Conservation (phyloP, 2,329 filamentous ascomycete species). For the Colletotrichum liriopes region DNA sequence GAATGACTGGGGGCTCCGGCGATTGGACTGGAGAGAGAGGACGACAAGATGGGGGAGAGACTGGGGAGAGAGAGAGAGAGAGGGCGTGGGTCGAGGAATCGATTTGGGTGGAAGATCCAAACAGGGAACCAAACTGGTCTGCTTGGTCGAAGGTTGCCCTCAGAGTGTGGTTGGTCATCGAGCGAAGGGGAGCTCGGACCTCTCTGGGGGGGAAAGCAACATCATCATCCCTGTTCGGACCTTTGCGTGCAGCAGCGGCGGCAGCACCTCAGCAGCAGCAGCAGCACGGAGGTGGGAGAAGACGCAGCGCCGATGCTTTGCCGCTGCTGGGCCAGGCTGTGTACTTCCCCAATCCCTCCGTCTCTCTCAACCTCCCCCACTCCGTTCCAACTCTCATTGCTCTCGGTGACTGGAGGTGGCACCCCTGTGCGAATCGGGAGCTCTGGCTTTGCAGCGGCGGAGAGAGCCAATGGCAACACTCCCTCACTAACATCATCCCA, state of each 20-base stretch:
- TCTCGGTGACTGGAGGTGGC: slow-evolving; percentile 1
- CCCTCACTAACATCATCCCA: slow-evolving; percentile 7
- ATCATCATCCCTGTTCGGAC: slow-evolving; percentile 43
- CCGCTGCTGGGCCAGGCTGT: not conserved
- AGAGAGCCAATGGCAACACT: slow-evolving; percentile 16
- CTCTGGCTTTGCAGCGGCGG: not conserved
- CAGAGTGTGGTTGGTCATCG: slow-evolving; percentile 36
- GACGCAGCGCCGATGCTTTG: slow-evolving; percentile 26
- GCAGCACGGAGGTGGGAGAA: slow-evolving; percentile 6
- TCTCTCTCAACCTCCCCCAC: not conserved
- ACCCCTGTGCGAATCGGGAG: slow-evolving; percentile 35
- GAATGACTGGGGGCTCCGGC: slow-evolving; percentile 22
- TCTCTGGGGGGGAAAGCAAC: slow-evolving; percentile 24
- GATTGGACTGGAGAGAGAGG: slow-evolving; percentile 17
- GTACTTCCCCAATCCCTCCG: not conserved
- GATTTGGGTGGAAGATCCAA: slow-evolving; percentile 37
- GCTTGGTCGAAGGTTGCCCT: slow-evolving; percentile 12
- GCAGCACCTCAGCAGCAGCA: slow-evolving; percentile 11
- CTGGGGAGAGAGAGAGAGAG: slow-evolving; percentile 1
- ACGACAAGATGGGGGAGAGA: slow-evolving; percentile 11
- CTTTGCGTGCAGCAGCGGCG: slow-evolving; percentile 29
- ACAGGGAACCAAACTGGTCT: slow-evolving; percentile 34
- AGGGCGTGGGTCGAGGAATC: slow-evolving; percentile 32
- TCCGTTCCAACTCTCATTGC: not conserved
- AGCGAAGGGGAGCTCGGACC: slow-evolving; percentile 40